Base-by-base conservation (phyloP, 2,329 filamentous ascomycete genomes). In the Dothistroma pini region DNA sequence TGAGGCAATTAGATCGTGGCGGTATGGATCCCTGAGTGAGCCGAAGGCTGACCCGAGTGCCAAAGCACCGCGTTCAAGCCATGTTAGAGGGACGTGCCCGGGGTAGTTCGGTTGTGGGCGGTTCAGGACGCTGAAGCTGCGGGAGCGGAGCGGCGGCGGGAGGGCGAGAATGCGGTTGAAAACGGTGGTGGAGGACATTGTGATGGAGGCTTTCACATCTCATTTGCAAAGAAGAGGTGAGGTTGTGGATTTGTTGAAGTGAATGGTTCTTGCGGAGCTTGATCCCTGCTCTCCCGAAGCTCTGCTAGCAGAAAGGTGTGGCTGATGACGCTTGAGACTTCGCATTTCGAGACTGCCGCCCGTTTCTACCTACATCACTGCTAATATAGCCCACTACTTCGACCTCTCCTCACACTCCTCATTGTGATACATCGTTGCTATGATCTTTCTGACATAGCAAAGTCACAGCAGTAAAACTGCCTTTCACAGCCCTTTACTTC, bases 1-100 rank as follows among this genome's bases (percentile, higher is more conserved):
- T 35, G 91, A 86, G 35, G 95, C 95, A 69, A 99, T 96, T 68
- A 99, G 86, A 79, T 99, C 95, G 75, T 86, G 91, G 70, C 95
- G 85, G 71, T 90, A 85, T 0, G 93, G 93, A 70, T 97, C 86
- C 3, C 91, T 69, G 22, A 88, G 78, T 41, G 84, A 84, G 53
- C 81, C 79, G 21, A 87, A 72, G 8, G 85, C 85, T 57, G 84
- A 86, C 38, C 85, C 84, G 31, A 86, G 69, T 8, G 85, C 84
- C 1, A 99, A 82, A 19, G 86, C 86, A 62, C 86, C 83, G 58
- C 90, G 88, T 78, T 97, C 95, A 59, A 91, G 71, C 48, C 78
- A 77, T 8, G 89, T 96, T 58, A 99, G 84, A 38, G 93, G 95
- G 34, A 97, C 86, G 84, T 99, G 95, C 76, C 92, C 91, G 0